phyloP scores from a whole-genome alignment of 305 asterid genomes.

The Striga hermonthica region DNA sequence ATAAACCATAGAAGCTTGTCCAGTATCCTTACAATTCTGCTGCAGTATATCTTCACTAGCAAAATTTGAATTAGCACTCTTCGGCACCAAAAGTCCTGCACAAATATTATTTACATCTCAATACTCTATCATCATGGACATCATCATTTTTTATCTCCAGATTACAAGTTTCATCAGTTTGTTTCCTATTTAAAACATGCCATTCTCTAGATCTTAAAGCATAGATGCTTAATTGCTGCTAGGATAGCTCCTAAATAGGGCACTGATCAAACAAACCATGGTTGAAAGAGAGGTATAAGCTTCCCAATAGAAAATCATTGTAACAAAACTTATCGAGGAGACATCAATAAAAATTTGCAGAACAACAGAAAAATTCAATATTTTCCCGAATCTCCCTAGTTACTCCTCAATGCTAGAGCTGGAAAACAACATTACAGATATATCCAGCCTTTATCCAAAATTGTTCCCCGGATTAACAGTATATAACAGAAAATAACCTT shows the following conservation, averaged over 20 bases:
- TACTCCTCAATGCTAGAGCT: constrained; percentile 5
- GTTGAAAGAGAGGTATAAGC: background rate
- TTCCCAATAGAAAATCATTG: constrained; percentile 2
- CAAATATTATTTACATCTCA: constrained; percentile 18
- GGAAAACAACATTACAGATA: background rate
- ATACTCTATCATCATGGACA: background rate
- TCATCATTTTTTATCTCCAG: constrained; percentile 4
- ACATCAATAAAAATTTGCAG: background rate
- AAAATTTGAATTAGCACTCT: constrained; percentile 30
- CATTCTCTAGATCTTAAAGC: background rate
- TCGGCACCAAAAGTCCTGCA: constrained; percentile 41
- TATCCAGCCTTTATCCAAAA: background rate
- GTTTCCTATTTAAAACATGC: background rate
- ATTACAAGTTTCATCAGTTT: background rate
- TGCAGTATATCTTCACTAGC: constrained; percentile 31
- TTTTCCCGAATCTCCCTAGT: background rate
- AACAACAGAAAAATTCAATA: background rate
- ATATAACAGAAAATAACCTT: too few relatives aligned
- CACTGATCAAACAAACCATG: background rate
- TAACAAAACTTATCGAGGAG: constrained; percentile 3
- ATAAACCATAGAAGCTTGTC: constrained; percentile 26
- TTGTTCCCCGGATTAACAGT: too few relatives aligned
- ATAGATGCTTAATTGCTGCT: background rate
- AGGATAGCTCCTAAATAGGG: background rate
- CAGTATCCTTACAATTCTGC: constrained; percentile 32